Percentiles rank a stretch among this genome's conserved stretches.
phyloP scores from a whole-genome alignment of 225 moss, liverwort and hornwort genomes.

The Asterella californica region DNA sequence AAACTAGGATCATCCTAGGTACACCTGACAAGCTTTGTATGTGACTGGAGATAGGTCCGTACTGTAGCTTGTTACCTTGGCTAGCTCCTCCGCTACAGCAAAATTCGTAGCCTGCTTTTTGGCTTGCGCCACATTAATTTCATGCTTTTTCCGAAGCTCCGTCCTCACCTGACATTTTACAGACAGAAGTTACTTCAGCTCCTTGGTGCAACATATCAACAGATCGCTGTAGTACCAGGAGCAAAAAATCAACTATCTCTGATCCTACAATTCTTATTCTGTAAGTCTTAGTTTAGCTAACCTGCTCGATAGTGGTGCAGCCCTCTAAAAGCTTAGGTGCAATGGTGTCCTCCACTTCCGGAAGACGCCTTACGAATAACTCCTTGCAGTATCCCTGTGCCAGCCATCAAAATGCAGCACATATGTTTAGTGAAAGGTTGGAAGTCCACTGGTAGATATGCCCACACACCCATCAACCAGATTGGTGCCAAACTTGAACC shows the following conservation, averaged over 20 bases:
- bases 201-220: neutral
- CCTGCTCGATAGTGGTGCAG: constrained; percentile 68
- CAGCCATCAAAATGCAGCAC: neutral
- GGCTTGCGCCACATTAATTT: constrained; percentile 48
- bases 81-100: constrained; percentile 66
- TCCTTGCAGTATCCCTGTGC: constrained; percentile 82
- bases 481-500: neutral
- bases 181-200: neutral
- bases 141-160: constrained; percentile 71
- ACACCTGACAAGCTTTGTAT: neutral
- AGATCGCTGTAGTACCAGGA: neutral
- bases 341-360: constrained; percentile 70
- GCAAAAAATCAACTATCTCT: neutral
- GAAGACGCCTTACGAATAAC: constrained; percentile 67
- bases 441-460: too few relatives aligned
- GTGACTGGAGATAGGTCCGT: neutral
- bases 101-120: constrained; percentile 72
- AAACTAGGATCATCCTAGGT: neutral
- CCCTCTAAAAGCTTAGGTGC: constrained; percentile 77
- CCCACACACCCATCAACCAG: neutral
- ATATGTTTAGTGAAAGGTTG: too few relatives aligned
- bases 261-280: neutral
- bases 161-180: constrained; percentile 55
- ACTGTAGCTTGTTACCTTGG: constrained; percentile 52
- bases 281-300: constrained; percentile 25